Base-by-base conservation (phyloP, 2,329 filamentous ascomycete genomes). In the Xylariaceae sp. region DNA sequence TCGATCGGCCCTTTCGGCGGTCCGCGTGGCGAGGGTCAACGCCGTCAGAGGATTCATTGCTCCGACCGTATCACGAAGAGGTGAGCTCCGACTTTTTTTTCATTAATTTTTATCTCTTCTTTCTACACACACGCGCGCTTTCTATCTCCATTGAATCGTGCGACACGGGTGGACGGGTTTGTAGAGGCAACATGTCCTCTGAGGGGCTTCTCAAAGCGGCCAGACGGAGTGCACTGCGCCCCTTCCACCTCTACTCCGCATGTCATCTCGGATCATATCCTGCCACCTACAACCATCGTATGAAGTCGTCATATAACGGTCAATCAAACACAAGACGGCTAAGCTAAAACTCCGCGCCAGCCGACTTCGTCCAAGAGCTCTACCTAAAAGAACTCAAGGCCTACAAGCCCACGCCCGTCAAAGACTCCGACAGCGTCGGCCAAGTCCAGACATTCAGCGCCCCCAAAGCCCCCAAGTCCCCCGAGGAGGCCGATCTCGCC, bases 351-450 rank as follows among this genome's bases (percentile, higher is more conserved):
- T 50, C 12, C 46, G 31, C 6, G 11, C n/a, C 71, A 97, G 94
- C 89, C 84, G 94, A 99, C 75, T 85, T 96, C 69, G 89, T 99
- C 68, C 94, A 97, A 78, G 92, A 97, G 73, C 84, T 99, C 71
- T 99, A 99, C 82, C 85, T 99, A 67, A 88, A 87, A 74, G 91
- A 97, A 77, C 85, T 99, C 72, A 94, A 92, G 79, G 84, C 85
- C 76, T 97, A 96, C 87, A 97, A 97, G 84, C 79, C 86, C 62
- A 79, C 88, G 54, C 79, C 84, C 64, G 72, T 92, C 77, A 96
- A 96, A 81, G 81, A 90, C 62, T 83, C 84, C 68, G 94, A 97
- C 71, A 80, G 91, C 71, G 87, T 92, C 66, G 91, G 89, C 71
- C 88, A 95, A 67, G 94, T 97, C 67, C 88, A 94, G 73, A 89